Base-by-base conservation (phyloP, 2,329 filamentous ascomycete genomes). In the Trichophyton mentagrophytes region DNA sequence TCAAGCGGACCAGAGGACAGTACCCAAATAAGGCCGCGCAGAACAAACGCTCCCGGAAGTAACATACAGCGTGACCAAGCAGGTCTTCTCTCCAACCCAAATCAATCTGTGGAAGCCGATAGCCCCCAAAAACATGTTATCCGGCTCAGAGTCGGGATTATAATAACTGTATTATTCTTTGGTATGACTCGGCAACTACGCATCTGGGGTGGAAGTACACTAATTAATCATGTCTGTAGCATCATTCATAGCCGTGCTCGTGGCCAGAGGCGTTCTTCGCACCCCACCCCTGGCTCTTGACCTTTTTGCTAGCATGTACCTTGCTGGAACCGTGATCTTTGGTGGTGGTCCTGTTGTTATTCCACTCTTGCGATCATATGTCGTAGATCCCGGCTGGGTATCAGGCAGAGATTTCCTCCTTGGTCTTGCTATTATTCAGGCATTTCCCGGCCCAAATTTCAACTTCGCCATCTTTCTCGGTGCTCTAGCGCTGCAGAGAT, bases 241-340 rank as follows among this genome's bases (percentile, higher is more conserved):
- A 2, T 78, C 78, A 1, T 88, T 89, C 64, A 73, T 82, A 57
- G 66, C 74, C 1, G 68, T 87, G n/a, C 80, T 88, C 68, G 75
- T 81, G n/a, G 65, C 80, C 0, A 70, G 77, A 67, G 64, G 72
- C 72, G 56, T 73, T 1, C 57, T 79, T 9, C 62, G 71, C 0
- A 44, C 67, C 7, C 72, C 72, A 0, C 76, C 82, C 0, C 71
- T 83, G 0, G 71, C 79, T 0, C 83, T 83, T 65, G 76, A 80
- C 57, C 78, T 90, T 22, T 89, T 90, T 66, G 78, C 85, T 3
- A 89, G 87, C 69, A 81, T 90, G 73, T 89, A 86, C 66, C 82
- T 89, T 0, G 87, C 86, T 0, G 87, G 86, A 0, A 89, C 86
- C 1, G 80, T 85, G 61, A 85, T 84, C 64, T 83, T 85, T 57